These are phyloP conservation scores for Dactylis glomerata DNA, from an alignment of 176 grass and related monocot species.

Conservation along the genomic window DNA sequence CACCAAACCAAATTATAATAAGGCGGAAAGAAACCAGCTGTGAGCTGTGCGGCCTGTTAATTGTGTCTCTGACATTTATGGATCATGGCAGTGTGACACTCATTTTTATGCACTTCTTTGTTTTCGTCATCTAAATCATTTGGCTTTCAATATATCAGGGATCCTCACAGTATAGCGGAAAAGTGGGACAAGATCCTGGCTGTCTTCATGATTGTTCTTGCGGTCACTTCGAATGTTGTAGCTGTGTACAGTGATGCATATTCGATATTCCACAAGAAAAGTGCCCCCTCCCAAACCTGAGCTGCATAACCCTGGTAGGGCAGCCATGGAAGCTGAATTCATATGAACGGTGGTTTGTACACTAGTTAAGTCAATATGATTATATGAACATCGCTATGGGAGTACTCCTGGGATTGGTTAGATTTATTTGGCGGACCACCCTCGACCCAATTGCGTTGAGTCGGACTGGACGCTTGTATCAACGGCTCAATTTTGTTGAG, in stretches of 20 bases:
- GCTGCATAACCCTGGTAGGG: background rate
- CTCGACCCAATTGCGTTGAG: slow-evolving; percentile 23
- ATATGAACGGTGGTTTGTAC: slow-evolving; percentile 12
- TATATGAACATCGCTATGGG: too few relatives aligned
- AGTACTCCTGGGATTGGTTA: background rate
- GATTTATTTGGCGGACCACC: background rate
- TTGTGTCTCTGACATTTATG: background rate
- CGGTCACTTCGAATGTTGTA: slow-evolving; percentile 71
- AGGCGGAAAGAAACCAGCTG: background rate
- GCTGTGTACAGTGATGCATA: slow-evolving; percentile 91
- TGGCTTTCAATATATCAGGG: slow-evolving; percentile 44
- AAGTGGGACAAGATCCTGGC: slow-evolving; percentile 72
- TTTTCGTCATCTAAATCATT: background rate
- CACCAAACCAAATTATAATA: background rate
- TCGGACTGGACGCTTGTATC: slow-evolving; percentile 2
- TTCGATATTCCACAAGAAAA: slow-evolving; percentile 57
- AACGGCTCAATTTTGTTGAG: background rate
- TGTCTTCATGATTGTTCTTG: slow-evolving; percentile 82
- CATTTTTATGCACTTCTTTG: background rate
- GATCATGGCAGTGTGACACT: background rate
- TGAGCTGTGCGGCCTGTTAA: background rate
- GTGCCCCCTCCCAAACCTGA: slow-evolving; percentile 2
- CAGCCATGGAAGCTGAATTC: background rate
- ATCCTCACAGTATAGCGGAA: slow-evolving; percentile 59
- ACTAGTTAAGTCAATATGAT: slow-evolving; percentile 14